Evolutionary conservation across 805 yeast species (phyloP).

Genomic region (Kurtzmaniella fragi): DNA sequence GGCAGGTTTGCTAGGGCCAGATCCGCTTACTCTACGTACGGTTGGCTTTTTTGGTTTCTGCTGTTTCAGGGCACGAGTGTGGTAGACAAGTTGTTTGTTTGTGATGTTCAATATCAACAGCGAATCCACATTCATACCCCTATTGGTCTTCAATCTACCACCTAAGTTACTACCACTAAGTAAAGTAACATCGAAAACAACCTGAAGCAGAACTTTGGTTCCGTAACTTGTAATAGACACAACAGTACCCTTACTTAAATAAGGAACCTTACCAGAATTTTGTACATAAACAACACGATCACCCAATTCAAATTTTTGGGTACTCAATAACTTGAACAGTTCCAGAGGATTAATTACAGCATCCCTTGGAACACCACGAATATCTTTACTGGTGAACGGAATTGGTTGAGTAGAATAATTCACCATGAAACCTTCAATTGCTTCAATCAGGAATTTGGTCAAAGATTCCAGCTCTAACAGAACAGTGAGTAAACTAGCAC

Average conservation of each 20-base stretch:
- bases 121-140: conserved; percentile 83
- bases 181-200: conserved; percentile 78
- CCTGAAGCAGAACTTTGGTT: conserved; percentile 60
- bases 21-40: conserved; percentile 6
- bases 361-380: conserved; percentile 77
- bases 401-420: conserved; percentile 43
- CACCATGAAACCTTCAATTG: conserved; percentile 60
- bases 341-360: conserved; percentile 75
- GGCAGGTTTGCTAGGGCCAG: neutral
- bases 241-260: conserved; percentile 86
- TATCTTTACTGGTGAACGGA: conserved; percentile 44
- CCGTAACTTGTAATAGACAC: conserved; percentile 58
- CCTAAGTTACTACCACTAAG: conserved; percentile 79
- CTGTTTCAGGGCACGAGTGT: conserved; percentile 57
- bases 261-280: conserved; percentile 84
- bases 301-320: conserved; percentile 78
- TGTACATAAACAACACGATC: conserved; percentile 85
- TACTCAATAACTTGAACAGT: conserved; percentile 65
- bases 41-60: conserved; percentile 17
- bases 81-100: conserved; percentile 68
- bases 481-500: conserved; percentile 50
- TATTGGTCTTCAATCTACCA: conserved; percentile 68
- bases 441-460: conserved; percentile 57
- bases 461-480: conserved; percentile 75
- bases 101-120: conserved; percentile 76